A percentile compares a stretch with the other conserved stretches of the same genome.
Evolutionary conservation across 169 alveolate species (phyloP).

Genomic region (Cryptosporidium parvum): DNA sequence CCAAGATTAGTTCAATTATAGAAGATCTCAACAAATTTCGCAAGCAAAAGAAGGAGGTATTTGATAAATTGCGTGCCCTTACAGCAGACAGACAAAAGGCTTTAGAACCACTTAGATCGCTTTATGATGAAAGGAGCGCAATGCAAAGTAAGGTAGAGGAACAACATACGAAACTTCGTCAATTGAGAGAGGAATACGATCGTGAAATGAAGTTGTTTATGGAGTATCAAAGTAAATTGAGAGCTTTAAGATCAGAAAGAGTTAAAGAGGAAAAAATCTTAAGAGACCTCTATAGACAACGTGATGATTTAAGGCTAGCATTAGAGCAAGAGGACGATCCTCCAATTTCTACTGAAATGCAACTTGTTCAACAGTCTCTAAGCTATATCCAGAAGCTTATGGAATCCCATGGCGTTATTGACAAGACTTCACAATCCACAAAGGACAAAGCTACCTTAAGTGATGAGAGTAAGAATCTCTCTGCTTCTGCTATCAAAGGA

Average conservation of each 20-base stretch:
- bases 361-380: slow-evolving; percentile 57
- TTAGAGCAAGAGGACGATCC: slow-evolving; percentile 72
- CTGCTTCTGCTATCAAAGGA: slow-evolving; percentile 31
- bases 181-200: slow-evolving; percentile 57
- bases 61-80: slow-evolving; percentile 43
- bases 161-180: slow-evolving; percentile 55
- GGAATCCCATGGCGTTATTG: slow-evolving; percentile 54
- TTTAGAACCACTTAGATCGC: slow-evolving; percentile 71
- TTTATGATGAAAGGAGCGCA: slow-evolving; percentile 69
- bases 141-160: slow-evolving; percentile 74
- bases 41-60: slow-evolving; percentile 65
- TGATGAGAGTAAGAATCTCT: background rate
- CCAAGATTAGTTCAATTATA: slow-evolving; percentile 56
- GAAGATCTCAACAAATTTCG: slow-evolving; percentile 68
- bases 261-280: slow-evolving; percentile 55
- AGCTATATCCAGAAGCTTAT: slow-evolving; percentile 46
- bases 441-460: slow-evolving; percentile 1
- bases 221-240: slow-evolving; percentile 52
- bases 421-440: slow-evolving; percentile 14
- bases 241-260: slow-evolving; percentile 57
- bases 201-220: slow-evolving; percentile 58
- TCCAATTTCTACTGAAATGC: slow-evolving; percentile 66
- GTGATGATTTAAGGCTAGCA: slow-evolving; percentile 65
- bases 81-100: slow-evolving; percentile 70
- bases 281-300: slow-evolving; percentile 66